These are phyloP conservation scores for Apodospora peruviana DNA, from an alignment of 495 filamentous ascomycete species.

Conservation along the genomic window DNA sequence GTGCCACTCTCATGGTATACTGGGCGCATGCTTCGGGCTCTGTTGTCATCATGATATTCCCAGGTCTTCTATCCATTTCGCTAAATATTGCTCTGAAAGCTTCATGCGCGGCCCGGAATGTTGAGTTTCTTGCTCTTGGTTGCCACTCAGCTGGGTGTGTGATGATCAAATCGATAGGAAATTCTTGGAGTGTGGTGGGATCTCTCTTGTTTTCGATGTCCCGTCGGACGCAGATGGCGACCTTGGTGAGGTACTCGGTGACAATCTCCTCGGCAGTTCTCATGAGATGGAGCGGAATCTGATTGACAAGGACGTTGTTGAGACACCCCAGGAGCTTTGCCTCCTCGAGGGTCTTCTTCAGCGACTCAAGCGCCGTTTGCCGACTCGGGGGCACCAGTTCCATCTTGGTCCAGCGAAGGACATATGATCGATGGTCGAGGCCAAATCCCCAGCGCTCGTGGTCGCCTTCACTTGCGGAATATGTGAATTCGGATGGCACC, in stretches of 20 bases:
- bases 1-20: constrained; percentile 6
- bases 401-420: constrained; percentile 4
- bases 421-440: neutral
- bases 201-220: constrained; percentile 6
- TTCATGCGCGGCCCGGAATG: constrained; percentile 5
- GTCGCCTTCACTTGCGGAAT: neutral
- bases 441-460: neutral
- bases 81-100: constrained; percentile 4
- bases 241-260: constrained; percentile 11
- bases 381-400: constrained; percentile 3
- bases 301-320: neutral
- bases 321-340: neutral
- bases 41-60: constrained; percentile 1
- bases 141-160: constrained; percentile 13
- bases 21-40: constrained; percentile 17
- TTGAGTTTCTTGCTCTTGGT: constrained; percentile 4
- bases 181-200: neutral
- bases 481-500: constrained; percentile 5
- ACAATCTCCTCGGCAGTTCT: constrained; percentile 7
- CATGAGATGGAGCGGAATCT: constrained; percentile 7
- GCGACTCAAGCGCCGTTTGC: neutral
- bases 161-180: constrained; percentile 12
- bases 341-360: constrained; percentile 2
- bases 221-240: constrained; percentile 1
- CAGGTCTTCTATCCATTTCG: constrained; percentile 1